Conservation (phyloP, 805 yeast species). For the Wickerhamiella galacta region DNA sequence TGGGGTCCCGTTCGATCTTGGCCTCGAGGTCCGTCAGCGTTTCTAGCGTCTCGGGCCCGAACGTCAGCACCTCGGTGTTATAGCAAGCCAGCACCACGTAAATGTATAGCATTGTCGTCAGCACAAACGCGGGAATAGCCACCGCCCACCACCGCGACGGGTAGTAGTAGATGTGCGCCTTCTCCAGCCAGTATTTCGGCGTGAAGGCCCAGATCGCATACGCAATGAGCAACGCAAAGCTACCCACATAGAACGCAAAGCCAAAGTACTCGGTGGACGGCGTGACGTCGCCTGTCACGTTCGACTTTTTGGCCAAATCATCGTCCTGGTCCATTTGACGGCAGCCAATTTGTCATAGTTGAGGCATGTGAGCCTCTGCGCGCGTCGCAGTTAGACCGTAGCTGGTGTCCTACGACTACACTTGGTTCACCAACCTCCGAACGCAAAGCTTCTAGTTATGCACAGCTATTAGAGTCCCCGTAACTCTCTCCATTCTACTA, state of each 20-base stretch:
- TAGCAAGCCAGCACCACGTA: conserved; percentile 57
- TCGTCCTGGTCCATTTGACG: conserved; percentile 13
- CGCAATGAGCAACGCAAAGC: conserved; percentile 35
- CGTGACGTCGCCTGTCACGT: conserved; percentile 23
- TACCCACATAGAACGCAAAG: conserved; percentile 61
- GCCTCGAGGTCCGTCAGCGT: conserved; percentile 57
- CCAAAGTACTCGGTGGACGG: conserved; percentile 63
- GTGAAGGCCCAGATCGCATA: conserved; percentile 62
- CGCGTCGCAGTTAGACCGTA: too few relatives aligned
- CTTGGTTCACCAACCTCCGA: too few relatives aligned
- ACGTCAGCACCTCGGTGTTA: conserved; percentile 61
- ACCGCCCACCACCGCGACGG: conserved; percentile 91
- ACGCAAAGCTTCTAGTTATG: too few relatives aligned
- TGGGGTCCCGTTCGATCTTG: conserved; percentile 20
- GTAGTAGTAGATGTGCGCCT: conserved; percentile 44
- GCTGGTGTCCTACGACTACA: too few relatives aligned
- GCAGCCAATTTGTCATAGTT: too few relatives aligned
- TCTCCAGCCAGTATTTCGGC: conserved; percentile 42
- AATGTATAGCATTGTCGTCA: conserved; percentile 54
- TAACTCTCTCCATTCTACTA: too few relatives aligned
- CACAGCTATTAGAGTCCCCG: too few relatives aligned
- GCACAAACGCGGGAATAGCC: conserved; percentile 52
- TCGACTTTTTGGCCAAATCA: conserved; percentile 22
- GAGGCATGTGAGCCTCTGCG: too few relatives aligned
- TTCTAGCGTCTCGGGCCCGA: conserved; percentile 38